Conservation (phyloP, 106 monocot species). For the Posidonia australis region DNA sequence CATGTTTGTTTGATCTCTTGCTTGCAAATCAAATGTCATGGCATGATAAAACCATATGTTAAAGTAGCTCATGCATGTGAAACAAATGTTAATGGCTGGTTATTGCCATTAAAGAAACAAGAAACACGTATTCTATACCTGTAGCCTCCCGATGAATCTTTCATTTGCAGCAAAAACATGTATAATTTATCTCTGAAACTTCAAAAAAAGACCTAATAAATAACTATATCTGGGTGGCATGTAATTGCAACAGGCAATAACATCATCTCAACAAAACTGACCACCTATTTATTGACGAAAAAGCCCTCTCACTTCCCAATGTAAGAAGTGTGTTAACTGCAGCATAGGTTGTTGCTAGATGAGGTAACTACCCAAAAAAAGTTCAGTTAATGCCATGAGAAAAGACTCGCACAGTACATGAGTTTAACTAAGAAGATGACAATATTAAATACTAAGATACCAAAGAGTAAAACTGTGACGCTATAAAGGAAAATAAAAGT, state of each 20-base stretch:
- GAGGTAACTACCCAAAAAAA: slow-evolving; percentile 54
- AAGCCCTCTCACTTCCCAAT: slow-evolving; percentile 62
- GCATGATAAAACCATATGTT: too few relatives aligned
- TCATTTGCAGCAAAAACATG: slow-evolving; percentile 68
- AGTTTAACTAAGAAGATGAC: slow-evolving; percentile 1
- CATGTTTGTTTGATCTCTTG: too few relatives aligned
- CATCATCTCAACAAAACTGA: slow-evolving; percentile 3
- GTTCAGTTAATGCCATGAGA: neutral
- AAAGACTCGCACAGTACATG: neutral
- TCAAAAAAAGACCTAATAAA: slow-evolving; percentile 6
- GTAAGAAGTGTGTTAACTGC: slow-evolving; percentile 80
- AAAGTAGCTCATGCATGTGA: too few relatives aligned
- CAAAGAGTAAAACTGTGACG: neutral
- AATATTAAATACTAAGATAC: neutral
- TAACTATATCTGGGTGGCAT: neutral
- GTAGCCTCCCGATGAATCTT: slow-evolving; percentile 78
- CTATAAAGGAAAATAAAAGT: neutral
- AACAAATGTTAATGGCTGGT: neutral
- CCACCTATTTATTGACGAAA: slow-evolving; percentile 88
- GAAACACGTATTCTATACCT: slow-evolving; percentile 27
- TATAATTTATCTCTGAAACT: slow-evolving; percentile 43
- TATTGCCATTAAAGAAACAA: too few relatives aligned
- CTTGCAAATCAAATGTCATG: too few relatives aligned
- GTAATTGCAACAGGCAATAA: neutral
- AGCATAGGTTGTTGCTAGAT: slow-evolving; percentile 98